Evolutionary conservation across 148 eudicot genomes (phyloP), one percentile per base, ranked within the genome.

Genomic region (Talinum fruticosum): DNA sequence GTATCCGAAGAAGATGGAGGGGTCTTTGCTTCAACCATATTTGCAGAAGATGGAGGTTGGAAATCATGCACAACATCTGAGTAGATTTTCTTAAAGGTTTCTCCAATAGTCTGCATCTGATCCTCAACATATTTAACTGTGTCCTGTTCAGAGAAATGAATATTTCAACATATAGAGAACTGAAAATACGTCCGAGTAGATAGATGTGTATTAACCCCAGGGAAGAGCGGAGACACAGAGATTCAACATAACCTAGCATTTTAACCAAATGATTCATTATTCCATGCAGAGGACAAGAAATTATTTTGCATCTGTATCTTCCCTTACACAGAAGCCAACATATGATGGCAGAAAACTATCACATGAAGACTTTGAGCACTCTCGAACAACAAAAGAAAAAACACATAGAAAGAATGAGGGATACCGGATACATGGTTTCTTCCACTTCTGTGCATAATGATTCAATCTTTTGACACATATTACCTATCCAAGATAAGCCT

Each of bases 391-490:
- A 0, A 24, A 23, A 24, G 28, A 23, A 3, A 24, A 28, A 62
- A 26, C 13, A 26, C 16, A 28, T 62, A 28, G n/a, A 49, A 49
- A 28, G 33, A 3, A 61, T 12, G 38, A 62, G 16, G 28, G 14
- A 78, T 89, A 93, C 97, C 96, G 91, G 80, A 67, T 79, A 89
- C 80, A 94, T 85, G 53, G 75, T 82, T 83, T 94, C 98, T 80
- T 94, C 98, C 47, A 85, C 89, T 82, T 94, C 97, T 85, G 87
- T 80, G 79, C 93, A 90, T 88, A 90, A 82, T 49, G 93, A 84
- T 79, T 93, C 97, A 74, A 93, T 87, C 76, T 82, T 85, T 41
- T 89, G 84, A 71, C 83, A 91, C 80, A 93, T 75, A 80, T 84
- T 77, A 68, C 87, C 93, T 73, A 85, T 89, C 97, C 95, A 91